Base-by-base conservation (phyloP, 768 basidiomycete genomes). In the Suillus occidentalis region DNA sequence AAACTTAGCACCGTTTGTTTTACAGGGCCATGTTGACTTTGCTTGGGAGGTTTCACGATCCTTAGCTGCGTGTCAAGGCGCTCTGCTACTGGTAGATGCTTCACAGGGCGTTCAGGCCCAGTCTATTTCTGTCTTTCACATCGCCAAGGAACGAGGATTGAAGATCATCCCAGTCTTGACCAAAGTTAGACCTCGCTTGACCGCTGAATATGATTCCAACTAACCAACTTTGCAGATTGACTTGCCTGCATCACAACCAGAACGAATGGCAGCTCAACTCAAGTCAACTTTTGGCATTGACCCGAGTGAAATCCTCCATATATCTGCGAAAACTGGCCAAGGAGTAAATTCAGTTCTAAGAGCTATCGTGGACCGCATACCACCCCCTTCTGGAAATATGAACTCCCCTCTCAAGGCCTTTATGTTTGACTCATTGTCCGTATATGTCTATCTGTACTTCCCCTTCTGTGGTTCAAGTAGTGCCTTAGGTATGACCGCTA, bases 31-130 rank as follows among this genome's bases (percentile, higher is more conserved):
- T 78, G 97, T 98, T 43, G 97, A 99, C 80, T 99, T 99, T 77
- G 86, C 94, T 64, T 97, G 95, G 89, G 97, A 99, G 77, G 94
- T 99, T 40, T 91, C 94, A 18, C 86, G 97, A 57, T 95, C 93
- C 34, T 79, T 99, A 47, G 89, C 94, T 4, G 95, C 97, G 39
- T 97, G 92, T 69, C 93, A 99, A 79, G 97, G 97, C 10, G 97
- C 94, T 12, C 74, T 89, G 49, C 75, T 89, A 43, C 78, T 98
- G 70, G 95, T 99, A 3, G 97, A 99, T 72, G 94, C 94, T n/a
- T 94, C 93, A 61, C 96, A 97, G 80, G 97, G 97, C 20, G 89
- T 99, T 9, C 97, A 99, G 77, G 97, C 97, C 0, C 97, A 99
- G 77, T 95, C 96, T 16, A 88, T 99, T 61, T 97, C 94, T 1